Conservation (phyloP, 768 basidiomycete genomes). For the Naganishia friedmannii region DNA sequence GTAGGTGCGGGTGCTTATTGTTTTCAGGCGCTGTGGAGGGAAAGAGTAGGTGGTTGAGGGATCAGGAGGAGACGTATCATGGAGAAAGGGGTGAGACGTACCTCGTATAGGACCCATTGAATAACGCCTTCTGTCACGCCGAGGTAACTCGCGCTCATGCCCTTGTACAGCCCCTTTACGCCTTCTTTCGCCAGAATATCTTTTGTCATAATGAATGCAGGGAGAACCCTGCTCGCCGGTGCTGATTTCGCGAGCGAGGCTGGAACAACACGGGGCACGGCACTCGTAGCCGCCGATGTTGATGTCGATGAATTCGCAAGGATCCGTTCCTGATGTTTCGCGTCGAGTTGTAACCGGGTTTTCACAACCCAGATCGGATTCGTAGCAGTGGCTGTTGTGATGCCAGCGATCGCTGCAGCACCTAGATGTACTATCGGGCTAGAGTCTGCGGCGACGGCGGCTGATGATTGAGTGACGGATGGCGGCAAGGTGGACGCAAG, state of each 20-base stretch:
- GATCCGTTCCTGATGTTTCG: slow-evolving; percentile 34
- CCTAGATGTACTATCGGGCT: slow-evolving; percentile 79
- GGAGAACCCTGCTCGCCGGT: slow-evolving; percentile 29
- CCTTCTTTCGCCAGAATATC: slow-evolving; percentile 79
- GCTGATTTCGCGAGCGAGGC: slow-evolving; percentile 2
- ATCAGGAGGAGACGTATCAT: background rate
- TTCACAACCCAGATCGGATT: slow-evolving; percentile 99
- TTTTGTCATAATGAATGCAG: slow-evolving; percentile 56
- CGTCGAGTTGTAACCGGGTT: slow-evolving; percentile 78
- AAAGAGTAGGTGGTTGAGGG: background rate
- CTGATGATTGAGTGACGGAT: slow-evolving; percentile 23
- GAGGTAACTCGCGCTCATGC: slow-evolving; percentile 87
- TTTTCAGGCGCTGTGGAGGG: slow-evolving; percentile 64
- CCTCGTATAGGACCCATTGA: slow-evolving; percentile 94
- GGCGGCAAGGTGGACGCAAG: slow-evolving; percentile 70
- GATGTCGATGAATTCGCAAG: slow-evolving; percentile 31
- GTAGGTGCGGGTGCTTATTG: slow-evolving; percentile 53
- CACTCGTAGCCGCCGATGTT: slow-evolving; percentile 33
- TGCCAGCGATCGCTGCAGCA: slow-evolving; percentile 73
- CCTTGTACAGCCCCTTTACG: slow-evolving; percentile 85
- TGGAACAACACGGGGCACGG: background rate
- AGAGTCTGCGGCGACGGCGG: slow-evolving; percentile 66
- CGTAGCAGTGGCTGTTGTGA: slow-evolving; percentile 81
- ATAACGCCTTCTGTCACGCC: slow-evolving; percentile 95
- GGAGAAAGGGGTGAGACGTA: slow-evolving; percentile 28